These are phyloP conservation scores for Miamiensis avidus DNA, from an alignment of 169 alveolate genomes.

Conservation along the genomic window DNA sequence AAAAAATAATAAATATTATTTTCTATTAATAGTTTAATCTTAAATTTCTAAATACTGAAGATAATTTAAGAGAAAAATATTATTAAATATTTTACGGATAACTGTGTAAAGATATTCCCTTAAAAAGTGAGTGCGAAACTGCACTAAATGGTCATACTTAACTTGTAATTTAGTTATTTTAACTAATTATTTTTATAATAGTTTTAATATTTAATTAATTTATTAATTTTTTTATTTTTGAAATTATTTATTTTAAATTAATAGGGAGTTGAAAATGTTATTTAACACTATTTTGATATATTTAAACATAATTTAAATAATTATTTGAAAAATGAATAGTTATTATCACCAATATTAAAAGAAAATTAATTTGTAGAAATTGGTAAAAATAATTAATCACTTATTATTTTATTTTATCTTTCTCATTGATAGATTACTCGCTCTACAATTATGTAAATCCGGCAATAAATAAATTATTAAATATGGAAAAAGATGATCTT, in stretches of 20 bases:
- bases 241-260: too few species aligned
- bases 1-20: not conserved
- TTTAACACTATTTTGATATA: not conserved
- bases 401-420: too few species aligned
- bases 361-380: not conserved
- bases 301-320: constrained; percentile 13
- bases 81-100: not conserved
- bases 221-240: not conserved
- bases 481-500: not conserved
- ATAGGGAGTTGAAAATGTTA: constrained; percentile 7
- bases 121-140: not conserved
- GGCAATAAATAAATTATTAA: not conserved
- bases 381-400: not conserved
- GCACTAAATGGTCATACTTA: not conserved
- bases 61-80: not conserved
- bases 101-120: not conserved
- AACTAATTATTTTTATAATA: too few species aligned
- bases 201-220: not conserved
- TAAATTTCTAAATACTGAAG: not conserved
- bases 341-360: not conserved
- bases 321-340: not conserved
- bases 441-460: constrained; percentile 7
- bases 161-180: too few species aligned
- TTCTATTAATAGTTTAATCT: constrained; percentile 11
- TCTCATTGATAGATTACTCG: not conserved